Base-by-base conservation (phyloP, 257 asterid species). In the Vinca minor region DNA sequence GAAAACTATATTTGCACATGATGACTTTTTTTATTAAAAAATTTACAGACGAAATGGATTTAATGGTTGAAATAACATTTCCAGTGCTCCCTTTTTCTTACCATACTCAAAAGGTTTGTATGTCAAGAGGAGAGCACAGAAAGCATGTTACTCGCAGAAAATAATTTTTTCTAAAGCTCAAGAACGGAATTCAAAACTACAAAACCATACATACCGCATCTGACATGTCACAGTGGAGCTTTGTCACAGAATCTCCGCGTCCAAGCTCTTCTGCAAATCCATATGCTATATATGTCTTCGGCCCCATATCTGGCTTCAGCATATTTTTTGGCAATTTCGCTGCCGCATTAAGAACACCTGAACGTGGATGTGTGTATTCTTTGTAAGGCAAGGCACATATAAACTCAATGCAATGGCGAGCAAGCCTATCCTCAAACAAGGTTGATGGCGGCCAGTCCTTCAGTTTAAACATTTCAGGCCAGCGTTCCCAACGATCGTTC, bases 261-360 rank as follows among this genome's bases (percentile, higher is more conserved):
- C 81, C 90, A 64, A 86, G 86, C 76, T 86, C 94, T 70, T 83
- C 76, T 6, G 61, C 52, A 70, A 47, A 78, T 35, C 94, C 94
- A 78, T 86, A 83, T 10, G 90, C 90, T 59, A 81, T 78, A 70
- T 86, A 86, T 17, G 88, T 79, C 73, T 86, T 86, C 26, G 94
- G 94, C 65, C 94, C 94, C 79, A 83, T 26, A 53, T 85, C 94
- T 35, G 94, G 94, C 79, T 83, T 83, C 73, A 79, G 59, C 68
- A 66, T 50, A 9, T 29, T 36, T 0, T 41, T 0, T 4, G 89
- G 71, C 35, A 74, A 66, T 64, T 77, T 83, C 14, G 87, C 53
- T 8, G 94, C 87, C 70, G 76, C 55, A 65, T 85, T 86, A 41
- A 83, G 79, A 48, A 76, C 35, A 60, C 94, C 90, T 46, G 78